Evolutionary conservation across 1,139 yeast species (phyloP), one percentile per base, ranked within the genome.

Genomic region (Yamadazyma kanchanaburiensis): DNA sequence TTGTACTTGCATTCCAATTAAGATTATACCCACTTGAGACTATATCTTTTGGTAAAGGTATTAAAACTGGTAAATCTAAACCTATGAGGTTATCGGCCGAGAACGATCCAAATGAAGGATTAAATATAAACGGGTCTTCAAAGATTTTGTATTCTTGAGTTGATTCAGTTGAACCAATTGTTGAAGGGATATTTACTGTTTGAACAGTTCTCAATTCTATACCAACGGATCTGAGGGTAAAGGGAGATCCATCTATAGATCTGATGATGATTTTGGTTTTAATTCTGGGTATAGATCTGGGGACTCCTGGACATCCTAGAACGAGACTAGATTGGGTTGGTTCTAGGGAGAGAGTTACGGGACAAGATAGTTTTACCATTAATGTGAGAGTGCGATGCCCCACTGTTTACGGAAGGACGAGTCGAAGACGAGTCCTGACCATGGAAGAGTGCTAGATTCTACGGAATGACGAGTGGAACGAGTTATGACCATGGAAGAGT

Each of bases 291-390:
- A 75, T 53, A 8, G 81, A 75, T 34, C 77, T 62, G 2, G 80
- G 73, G 1, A 78, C 74, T 0, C 85, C 85, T 1, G 84, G 82
- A 48, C 82, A 74, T 4, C 85, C 85, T 28, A 64, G 57, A 0
- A 77, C 75, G 1, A 74, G 55, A 15, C 74, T 61, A 14, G 61
- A 51, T 24, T 67, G 69, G 21, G 73, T 61, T 3, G 79, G 72
- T 34, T 70, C 69, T 28, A 77, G 49, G 17, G 48, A 46, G 9
- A 56, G 58, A 19, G 55, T 42, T 15, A 63, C 58, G 5, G 66
- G 66, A 26, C 60, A 48, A 24, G 43, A 46, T 7, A 35, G 28
- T 37, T 52, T 53, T 15, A 33, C 41, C 45, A 40, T 39, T n/a
- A 10, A 18, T n/a, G n/a, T n/a, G n/a, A n/a, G n/a, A n/a, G n/a